Conservation (phyloP, 371 early-diverging fungal species). For the Dentiscutata heterogama region DNA sequence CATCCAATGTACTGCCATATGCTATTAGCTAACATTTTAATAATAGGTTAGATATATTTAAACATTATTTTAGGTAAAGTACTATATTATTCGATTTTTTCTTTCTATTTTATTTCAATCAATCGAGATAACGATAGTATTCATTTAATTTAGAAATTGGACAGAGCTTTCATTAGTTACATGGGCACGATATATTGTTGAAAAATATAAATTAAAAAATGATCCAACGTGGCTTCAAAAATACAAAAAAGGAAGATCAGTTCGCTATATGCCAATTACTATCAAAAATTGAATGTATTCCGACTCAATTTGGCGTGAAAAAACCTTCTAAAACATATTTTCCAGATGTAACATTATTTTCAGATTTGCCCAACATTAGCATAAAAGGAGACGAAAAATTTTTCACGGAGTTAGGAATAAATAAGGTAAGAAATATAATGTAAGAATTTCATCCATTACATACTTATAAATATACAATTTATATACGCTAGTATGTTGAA, state of each 20-base stretch:
- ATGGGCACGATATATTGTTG: constrained; percentile 70
- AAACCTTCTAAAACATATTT: constrained; percentile 82
- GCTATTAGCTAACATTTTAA: constrained; percentile 69
- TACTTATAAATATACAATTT: too few relatives aligned
- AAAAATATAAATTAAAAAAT: constrained; percentile 61
- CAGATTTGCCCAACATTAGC: constrained; percentile 71
- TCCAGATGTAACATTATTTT: constrained; percentile 80
- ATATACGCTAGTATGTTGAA: constrained; percentile 73
- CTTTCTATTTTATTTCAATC: too few relatives aligned
- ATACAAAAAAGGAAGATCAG: constrained; percentile 46
- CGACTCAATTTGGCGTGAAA: constrained; percentile 77
- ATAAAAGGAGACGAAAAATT: background rate
- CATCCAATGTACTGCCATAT: constrained; percentile 69
- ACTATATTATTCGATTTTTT: too few relatives aligned
- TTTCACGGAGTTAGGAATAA: background rate
- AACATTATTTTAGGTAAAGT: constrained; percentile 50
- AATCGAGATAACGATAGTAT: too few relatives aligned
- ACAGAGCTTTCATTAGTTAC: constrained; percentile 67
- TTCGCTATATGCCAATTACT: constrained; percentile 61
- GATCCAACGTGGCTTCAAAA: constrained; percentile 60
- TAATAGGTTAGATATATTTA: constrained; percentile 58
- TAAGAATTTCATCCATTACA: too few relatives aligned
- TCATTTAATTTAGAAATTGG: background rate
- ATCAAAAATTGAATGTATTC: constrained; percentile 67
- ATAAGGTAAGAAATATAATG: constrained; percentile 29